Conservation (phyloP, 768 basidiomycete species). For the Fomitopsis serialis region DNA sequence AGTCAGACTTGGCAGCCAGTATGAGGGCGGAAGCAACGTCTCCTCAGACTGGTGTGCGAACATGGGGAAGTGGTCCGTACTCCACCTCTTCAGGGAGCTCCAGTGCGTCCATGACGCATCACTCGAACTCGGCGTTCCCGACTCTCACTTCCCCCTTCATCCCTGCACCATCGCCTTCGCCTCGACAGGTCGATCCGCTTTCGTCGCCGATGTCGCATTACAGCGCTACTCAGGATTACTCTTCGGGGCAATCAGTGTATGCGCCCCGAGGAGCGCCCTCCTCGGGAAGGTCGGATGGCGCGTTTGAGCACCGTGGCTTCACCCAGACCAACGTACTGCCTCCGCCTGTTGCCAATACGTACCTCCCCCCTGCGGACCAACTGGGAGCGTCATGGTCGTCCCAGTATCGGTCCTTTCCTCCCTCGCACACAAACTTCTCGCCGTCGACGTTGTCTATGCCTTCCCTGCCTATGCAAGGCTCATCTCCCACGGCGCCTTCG, state of each 20-base stretch:
- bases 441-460: constrained; percentile 21
- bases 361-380: background rate
- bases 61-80: constrained; percentile 20
- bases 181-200: constrained; percentile 26
- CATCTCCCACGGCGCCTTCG: constrained; percentile 19
- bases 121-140: constrained; percentile 31
- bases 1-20: background rate
- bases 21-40: constrained; percentile 17
- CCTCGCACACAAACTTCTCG: constrained; percentile 5
- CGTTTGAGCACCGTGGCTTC: constrained; percentile 18
- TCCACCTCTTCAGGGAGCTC: constrained; percentile 18
- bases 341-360: constrained; percentile 23
- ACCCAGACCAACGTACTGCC: constrained; percentile 18
- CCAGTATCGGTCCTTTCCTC: constrained; percentile 19
- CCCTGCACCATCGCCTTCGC: constrained; percentile 33
- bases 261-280: constrained; percentile 16
- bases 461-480: constrained; percentile 21
- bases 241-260: constrained; percentile 11
- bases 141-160: constrained; percentile 57
- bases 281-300: constrained; percentile 17
- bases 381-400: constrained; percentile 5
- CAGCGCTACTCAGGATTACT: constrained; percentile 26
- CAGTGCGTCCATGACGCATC: constrained; percentile 12
- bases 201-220: constrained; percentile 27
- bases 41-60: constrained; percentile 16